Conservation (phyloP, 495 filamentous ascomycete genomes). For the Parmelia sp. region DNA sequence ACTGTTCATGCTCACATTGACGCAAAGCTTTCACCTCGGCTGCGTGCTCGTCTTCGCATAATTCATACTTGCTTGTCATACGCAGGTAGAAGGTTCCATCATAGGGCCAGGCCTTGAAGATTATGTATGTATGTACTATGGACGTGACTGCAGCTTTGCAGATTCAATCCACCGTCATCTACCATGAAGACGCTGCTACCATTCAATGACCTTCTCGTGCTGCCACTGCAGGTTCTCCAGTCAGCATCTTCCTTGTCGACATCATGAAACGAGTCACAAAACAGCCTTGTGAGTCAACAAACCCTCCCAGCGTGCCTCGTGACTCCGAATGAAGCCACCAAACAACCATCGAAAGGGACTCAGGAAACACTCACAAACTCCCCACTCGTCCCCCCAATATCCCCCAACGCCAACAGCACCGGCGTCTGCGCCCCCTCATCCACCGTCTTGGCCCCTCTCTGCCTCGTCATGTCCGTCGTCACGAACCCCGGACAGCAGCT, state of each 20-base stretch:
- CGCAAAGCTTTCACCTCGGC: not conserved
- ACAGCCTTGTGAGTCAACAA: too few species aligned
- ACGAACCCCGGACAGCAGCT: conserved; percentile 49
- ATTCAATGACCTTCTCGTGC: conserved; percentile 37
- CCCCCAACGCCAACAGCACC: conserved; percentile 45
- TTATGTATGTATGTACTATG: not conserved
- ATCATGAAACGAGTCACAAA: not conserved
- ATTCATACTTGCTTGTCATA: too few species aligned
- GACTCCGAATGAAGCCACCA: too few species aligned
- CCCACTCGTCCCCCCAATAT: conserved; percentile 37
- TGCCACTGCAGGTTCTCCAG: conserved; percentile 29
- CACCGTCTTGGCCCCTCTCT: conserved; percentile 36
- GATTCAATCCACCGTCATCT: not conserved
- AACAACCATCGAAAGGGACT: too few species aligned
- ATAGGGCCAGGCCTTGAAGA: too few species aligned
- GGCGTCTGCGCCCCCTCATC: conserved; percentile 48
- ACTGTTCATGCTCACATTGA: too few species aligned
- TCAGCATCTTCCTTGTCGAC: not conserved
- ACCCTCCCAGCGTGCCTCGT: not conserved
- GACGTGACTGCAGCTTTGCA: not conserved
- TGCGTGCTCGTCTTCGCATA: not conserved
- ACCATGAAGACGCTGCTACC: conserved; percentile 27
- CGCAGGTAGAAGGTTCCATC: too few species aligned
- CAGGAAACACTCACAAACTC: conserved; percentile 33
- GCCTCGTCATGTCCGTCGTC: conserved; percentile 48